These are phyloP conservation scores for Brassica balearica DNA, from an alignment of 441 rosid genomes.

Conservation along the genomic window DNA sequence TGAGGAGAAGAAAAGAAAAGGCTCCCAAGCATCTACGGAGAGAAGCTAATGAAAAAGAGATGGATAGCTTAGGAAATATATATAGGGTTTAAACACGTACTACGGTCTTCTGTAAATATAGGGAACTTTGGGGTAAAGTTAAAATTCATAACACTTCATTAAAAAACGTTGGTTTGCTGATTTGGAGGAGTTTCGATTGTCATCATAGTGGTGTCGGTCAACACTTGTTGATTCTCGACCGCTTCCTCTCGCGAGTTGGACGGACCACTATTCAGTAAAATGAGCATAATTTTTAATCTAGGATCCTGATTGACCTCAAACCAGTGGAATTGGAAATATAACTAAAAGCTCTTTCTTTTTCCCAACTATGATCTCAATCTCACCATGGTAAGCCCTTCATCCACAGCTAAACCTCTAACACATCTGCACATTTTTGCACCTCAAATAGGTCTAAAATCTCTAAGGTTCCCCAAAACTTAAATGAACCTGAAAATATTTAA, in stretches of 20 bases:
- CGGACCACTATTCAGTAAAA: neutral
- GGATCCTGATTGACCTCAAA: neutral
- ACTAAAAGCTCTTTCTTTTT: neutral
- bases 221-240: neutral
- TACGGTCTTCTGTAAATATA: too few species aligned
- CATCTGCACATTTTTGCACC: neutral
- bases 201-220: neutral
- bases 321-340: neutral
- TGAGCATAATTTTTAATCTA: neutral
- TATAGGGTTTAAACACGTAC: too few species aligned
- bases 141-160: neutral
- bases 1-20: too few species aligned
- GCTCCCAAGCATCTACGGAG: too few species aligned
- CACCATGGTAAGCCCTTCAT: neutral
- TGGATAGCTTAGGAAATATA: too few species aligned
- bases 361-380: neutral
- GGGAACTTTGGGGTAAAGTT: neutral
- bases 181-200: neutral
- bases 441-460: neutral
- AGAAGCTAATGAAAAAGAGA: too few species aligned
- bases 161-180: neutral
- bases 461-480: neutral
- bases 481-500: neutral
- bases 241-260: neutral
- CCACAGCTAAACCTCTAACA: neutral